Base-by-base conservation (phyloP, 1,284 basidiomycete species). In the Bjerkandera adusta region DNA sequence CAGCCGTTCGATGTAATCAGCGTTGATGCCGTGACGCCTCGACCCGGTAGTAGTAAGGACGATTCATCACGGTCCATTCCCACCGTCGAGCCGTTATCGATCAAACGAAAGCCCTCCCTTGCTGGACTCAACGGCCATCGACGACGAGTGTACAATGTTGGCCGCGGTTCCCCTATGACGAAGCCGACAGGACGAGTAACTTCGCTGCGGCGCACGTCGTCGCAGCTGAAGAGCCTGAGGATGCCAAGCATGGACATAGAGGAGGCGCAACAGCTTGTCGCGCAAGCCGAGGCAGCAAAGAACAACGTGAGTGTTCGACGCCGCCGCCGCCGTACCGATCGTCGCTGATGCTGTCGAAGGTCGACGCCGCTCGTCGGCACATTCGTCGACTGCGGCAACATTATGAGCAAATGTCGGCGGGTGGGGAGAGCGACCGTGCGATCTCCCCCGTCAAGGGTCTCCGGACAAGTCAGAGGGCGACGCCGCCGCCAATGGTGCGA, bases 81-180 rank as follows among this genome's bases (percentile, higher is more conserved):
- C 10, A 43, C 18, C 22, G 63, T 88, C 22, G 85, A 87, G 57
- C 88, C 88, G 7, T 68, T 91, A 46, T 84, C 82, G 1, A 89
- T 91, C 60, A 88, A 84, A 71, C 89, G 91, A 70, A 89, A 88
- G 65, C 68, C 75, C 3, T 85, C 83, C 66, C 35, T 63, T 64
- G 16, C 59, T 57, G 6, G 62, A 3, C 29, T 43, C 41, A 25
- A 25, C 58, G 16, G 69, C 77, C 69, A 75, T 33, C 67, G 72
- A 10, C 65, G 74, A 12, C 62, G 66, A 15, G 25, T 38, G 27
- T 44, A 49, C 33, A 42, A 49, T 18, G 48, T 43, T 5, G 36
- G 43, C 12, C 48, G 72, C 35, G 70, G 65, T 49, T 79, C 81
- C 3, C 77, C 80, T 3, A 62, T 79, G 36, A 70, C 68, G 33